These are phyloP conservation scores for Wickerhamomyces pijperi DNA, from an alignment of 805 yeast species.

Conservation along the genomic window DNA sequence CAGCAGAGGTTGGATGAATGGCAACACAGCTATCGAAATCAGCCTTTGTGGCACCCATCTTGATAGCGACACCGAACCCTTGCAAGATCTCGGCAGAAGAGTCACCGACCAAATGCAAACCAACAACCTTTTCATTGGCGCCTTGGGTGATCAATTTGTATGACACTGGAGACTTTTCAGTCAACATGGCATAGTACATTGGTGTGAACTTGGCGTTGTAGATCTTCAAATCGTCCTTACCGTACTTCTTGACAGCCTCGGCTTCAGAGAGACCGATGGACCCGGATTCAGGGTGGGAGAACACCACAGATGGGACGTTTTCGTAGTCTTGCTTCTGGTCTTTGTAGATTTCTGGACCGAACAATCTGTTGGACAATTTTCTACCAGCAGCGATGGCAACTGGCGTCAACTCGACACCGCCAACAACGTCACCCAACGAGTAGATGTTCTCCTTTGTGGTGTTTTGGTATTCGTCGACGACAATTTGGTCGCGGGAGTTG, in stretches of 20 bases:
- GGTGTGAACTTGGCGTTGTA: conserved; percentile 79
- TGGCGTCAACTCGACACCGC: conserved; percentile 90
- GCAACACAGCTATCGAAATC: conserved; percentile 96
- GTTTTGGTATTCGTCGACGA: conserved; percentile 82
- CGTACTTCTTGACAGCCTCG: conserved; percentile 69
- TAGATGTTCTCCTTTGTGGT: conserved; percentile 61
- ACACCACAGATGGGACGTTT: conserved; percentile 91
- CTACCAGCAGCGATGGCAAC: conserved; percentile 99
- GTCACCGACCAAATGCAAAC: conserved; percentile 90
- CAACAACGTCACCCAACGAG: conserved; percentile 91
- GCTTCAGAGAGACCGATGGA: conserved; percentile 78
- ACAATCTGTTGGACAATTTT: conserved; percentile 80
- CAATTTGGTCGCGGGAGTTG: conserved; percentile 49
- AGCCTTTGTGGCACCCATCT: conserved; percentile 97
- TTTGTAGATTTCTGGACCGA: conserved; percentile 65
- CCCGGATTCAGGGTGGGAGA: conserved; percentile 97
- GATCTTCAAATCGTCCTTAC: conserved; percentile 67
- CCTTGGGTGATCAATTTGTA: conserved; percentile 79
- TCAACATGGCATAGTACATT: conserved; percentile 86
- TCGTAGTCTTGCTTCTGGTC: conserved; percentile 74
- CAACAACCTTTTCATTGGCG: conserved; percentile 84
- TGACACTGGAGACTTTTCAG: conserved; percentile 70
- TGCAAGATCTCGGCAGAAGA: conserved; percentile 85
- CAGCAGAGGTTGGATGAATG: conserved; percentile 97
- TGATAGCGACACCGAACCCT: conserved; percentile 96